phyloP scores from a whole-genome alignment of 495 filamentous ascomycete genomes.

The Poronia punctata region DNA sequence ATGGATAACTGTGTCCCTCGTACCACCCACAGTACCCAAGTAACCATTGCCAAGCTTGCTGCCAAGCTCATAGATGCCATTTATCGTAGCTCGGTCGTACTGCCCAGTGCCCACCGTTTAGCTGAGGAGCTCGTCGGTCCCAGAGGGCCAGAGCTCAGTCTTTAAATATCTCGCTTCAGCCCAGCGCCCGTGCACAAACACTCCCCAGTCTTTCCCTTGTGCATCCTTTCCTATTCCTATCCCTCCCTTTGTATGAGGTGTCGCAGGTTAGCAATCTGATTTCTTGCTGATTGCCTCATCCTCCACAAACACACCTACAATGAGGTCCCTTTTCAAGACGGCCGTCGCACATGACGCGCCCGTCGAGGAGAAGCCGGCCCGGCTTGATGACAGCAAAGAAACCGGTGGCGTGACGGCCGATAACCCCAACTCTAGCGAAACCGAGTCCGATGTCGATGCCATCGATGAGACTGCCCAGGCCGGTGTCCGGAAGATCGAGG shows the following conservation, averaged over 20 bases:
- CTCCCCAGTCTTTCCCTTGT: not conserved
- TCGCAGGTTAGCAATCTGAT: too few species aligned
- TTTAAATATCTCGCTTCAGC: constrained; percentile 5
- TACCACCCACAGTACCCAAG: too few species aligned
- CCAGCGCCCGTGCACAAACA: not conserved
- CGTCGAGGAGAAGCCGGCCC: constrained; percentile 12
- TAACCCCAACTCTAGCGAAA: constrained; percentile 9
- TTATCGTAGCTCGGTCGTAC: too few species aligned
- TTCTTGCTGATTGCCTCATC: not conserved
- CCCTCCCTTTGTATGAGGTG: too few species aligned
- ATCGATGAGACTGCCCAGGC: constrained; percentile 26
- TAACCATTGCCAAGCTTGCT: too few species aligned
- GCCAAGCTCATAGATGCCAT: too few species aligned
- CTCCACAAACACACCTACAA: constrained; percentile 6
- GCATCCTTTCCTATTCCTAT: too few species aligned
- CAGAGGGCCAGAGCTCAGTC: too few species aligned
- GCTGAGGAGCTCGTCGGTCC: too few species aligned
- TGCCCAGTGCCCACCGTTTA: too few species aligned
- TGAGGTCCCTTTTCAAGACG: constrained; percentile 19
- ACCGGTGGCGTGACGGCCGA: constrained; percentile 12
- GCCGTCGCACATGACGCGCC: constrained; percentile 12
- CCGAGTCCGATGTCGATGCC: constrained; percentile 26
- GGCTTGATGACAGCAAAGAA: constrained; percentile 13
- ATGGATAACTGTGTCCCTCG: too few species aligned
- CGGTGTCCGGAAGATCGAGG: constrained; percentile 45